A percentile compares a stretch with the other conserved stretches of the same genome.
These are phyloP conservation scores for Cercospora beticola DNA, from an alignment of 2,329 filamentous ascomycete genomes.

Conservation along the genomic window DNA sequence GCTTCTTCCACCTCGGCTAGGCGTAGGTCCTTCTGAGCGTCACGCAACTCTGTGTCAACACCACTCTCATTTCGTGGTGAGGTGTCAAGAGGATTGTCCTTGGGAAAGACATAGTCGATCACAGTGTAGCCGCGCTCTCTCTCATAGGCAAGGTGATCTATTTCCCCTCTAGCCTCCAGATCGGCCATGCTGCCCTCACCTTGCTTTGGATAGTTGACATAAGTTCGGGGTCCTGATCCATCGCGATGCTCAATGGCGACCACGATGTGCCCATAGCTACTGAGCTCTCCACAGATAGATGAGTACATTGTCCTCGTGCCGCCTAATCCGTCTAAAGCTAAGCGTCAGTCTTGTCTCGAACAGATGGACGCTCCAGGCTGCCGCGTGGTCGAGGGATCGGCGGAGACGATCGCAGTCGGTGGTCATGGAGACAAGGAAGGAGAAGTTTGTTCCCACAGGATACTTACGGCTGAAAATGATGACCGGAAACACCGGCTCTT, in stretches of 20 bases:
- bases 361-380: background rate
- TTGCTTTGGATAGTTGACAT: slow-evolving; percentile 55
- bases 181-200: slow-evolving; percentile 41
- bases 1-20: slow-evolving; percentile 66
- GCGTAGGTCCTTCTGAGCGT: slow-evolving; percentile 62
- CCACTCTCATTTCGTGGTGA: slow-evolving; percentile 57
- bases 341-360: background rate
- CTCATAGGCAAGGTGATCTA: slow-evolving; percentile 32
- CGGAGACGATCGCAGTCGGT: background rate
- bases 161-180: slow-evolving; percentile 26
- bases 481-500: slow-evolving; percentile 57
- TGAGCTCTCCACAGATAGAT: slow-evolving; percentile 64
- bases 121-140: slow-evolving; percentile 31
- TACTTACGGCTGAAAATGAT: slow-evolving; percentile 57
- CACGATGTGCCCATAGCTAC: slow-evolving; percentile 65
- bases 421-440: background rate
- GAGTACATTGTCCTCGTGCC: slow-evolving; percentile 64
- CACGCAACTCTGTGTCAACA: slow-evolving; percentile 59
- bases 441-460: background rate
- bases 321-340: slow-evolving; percentile 54
- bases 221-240: slow-evolving; percentile 61
- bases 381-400: background rate
- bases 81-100: slow-evolving; percentile 50
- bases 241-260: slow-evolving; percentile 65
- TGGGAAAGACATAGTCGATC: slow-evolving; percentile 59